phyloP scores from a whole-genome alignment of 495 filamentous ascomycete genomes.

The Cercophora sp. region DNA sequence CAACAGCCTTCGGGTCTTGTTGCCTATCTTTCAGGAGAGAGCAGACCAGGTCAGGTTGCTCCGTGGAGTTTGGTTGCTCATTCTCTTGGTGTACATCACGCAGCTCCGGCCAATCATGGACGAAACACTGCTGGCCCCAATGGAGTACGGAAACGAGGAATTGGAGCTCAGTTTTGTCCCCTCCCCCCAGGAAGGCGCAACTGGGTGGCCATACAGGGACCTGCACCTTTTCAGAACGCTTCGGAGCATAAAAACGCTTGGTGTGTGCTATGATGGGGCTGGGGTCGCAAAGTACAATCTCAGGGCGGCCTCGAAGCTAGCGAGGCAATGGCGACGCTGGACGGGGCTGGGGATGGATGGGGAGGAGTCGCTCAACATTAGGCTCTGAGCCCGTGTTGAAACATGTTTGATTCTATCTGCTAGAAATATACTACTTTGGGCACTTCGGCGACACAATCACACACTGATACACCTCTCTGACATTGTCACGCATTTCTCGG shows the following conservation, averaged over 20 bases:
- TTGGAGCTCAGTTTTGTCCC: too few relatives aligned
- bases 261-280: conserved; percentile 3
- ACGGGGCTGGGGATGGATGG: conserved; percentile 21
- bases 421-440: too few relatives aligned
- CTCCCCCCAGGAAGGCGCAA: too few relatives aligned
- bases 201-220: conserved; percentile 12
- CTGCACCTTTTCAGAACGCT: conserved; percentile 19
- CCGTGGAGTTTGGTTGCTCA: conserved; percentile 28
- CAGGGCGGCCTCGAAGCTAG: conserved; percentile 28
- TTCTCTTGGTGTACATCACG: conserved; percentile 26
- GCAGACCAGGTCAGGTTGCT: conserved; percentile 16
- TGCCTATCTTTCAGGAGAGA: conserved; percentile 14
- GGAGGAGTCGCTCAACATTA: conserved; percentile 27
- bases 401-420: background rate
- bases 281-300: conserved; percentile 19
- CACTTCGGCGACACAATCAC: too few relatives aligned
- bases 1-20: conserved; percentile 20
- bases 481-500: too few relatives aligned
- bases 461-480: too few relatives aligned
- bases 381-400: conserved; percentile 17
- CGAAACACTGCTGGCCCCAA: conserved; percentile 17
- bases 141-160: too few relatives aligned
- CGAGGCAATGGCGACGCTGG: conserved; percentile 25
- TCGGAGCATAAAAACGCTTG: conserved; percentile 27
- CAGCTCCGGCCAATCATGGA: conserved; percentile 30